phyloP scores from a whole-genome alignment of 2,329 filamentous ascomycete species.

The Colletotrichum viniferum region DNA sequence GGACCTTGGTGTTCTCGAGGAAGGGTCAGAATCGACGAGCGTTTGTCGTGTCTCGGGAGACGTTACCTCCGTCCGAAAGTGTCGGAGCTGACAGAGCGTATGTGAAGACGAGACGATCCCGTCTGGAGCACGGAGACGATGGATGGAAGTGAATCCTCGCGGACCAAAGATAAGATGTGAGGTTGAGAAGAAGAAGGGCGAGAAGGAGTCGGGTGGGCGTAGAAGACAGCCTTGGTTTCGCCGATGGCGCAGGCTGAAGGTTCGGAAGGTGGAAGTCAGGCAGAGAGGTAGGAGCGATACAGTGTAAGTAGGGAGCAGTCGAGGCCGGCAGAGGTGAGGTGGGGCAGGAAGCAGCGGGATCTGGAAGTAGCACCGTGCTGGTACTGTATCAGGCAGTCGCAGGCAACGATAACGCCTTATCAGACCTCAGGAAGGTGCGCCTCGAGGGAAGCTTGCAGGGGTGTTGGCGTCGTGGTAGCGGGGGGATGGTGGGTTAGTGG shows the following conservation, averaged over 20 bases:
- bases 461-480: not conserved
- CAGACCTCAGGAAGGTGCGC: not conserved
- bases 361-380: slow-evolving; percentile 22
- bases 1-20: not conserved
- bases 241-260: not conserved
- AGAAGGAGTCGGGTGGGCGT: not conserved
- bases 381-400: slow-evolving; percentile 23
- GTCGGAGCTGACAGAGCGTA: not conserved
- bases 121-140: not conserved
- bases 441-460: slow-evolving; percentile 3
- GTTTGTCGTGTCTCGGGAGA: not conserved
- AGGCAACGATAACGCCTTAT: slow-evolving; percentile 33
- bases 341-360: not conserved
- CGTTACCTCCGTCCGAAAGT: slow-evolving; percentile 7
- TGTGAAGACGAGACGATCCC: not conserved
- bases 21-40: not conserved
- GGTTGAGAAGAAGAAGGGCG: not conserved
- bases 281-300: not conserved
- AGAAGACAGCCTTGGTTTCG: not conserved
- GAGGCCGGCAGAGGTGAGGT: not conserved
- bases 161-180: not conserved
- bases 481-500: slow-evolving; percentile 3
- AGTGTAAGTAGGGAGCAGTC: slow-evolving; percentile 9
- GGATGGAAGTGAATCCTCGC: not conserved
- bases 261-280: slow-evolving; percentile 3